These are phyloP conservation scores for Globisporangium nunn DNA, from an alignment of 352 stramenopile genomes.

Conservation along the genomic window DNA sequence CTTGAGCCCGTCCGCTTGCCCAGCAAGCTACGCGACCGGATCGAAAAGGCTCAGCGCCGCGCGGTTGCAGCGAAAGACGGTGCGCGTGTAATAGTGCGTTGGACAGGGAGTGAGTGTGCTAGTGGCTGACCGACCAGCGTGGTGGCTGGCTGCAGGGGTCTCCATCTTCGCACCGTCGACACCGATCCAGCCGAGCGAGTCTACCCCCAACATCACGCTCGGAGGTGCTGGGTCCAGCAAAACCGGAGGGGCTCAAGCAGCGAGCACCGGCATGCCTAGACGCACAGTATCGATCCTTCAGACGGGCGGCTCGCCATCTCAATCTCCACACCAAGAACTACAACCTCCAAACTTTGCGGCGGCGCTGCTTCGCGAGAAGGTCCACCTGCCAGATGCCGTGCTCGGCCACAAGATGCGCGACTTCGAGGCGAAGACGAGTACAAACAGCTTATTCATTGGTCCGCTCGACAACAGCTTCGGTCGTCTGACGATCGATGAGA, in stretches of 20 bases:
- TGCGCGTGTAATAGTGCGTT: slow-evolving; percentile 7
- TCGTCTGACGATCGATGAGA: slow-evolving; percentile 55
- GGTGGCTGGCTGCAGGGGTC: slow-evolving; percentile 17
- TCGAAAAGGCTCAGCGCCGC: slow-evolving; percentile 56
- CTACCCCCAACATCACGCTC: not conserved
- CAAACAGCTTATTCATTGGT: slow-evolving; percentile 41
- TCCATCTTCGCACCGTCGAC: slow-evolving; percentile 42
- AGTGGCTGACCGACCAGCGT: not conserved
- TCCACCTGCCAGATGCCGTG: slow-evolving; percentile 60
- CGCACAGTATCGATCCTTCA: not conserved
- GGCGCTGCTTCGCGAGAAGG: slow-evolving; percentile 20
- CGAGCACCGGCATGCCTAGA: not conserved
- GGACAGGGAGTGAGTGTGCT: not conserved
- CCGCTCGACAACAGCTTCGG: slow-evolving; percentile 47
- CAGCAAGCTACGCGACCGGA: slow-evolving; percentile 49
- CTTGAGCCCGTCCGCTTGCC: slow-evolving; percentile 56
- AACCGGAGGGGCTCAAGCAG: not conserved
- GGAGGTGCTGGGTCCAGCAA: not conserved
- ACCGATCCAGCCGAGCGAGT: slow-evolving; percentile 7
- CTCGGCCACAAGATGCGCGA: slow-evolving; percentile 75
- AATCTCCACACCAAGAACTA: not conserved
- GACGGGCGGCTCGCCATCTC: not conserved
- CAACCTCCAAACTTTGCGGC: not conserved
- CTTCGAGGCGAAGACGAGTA: slow-evolving; percentile 62
- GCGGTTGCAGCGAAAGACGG: slow-evolving; percentile 60